Evolutionary conservation across 208 protist genomes (phyloP).

Genomic region (Trypanosoma avium): DNA sequence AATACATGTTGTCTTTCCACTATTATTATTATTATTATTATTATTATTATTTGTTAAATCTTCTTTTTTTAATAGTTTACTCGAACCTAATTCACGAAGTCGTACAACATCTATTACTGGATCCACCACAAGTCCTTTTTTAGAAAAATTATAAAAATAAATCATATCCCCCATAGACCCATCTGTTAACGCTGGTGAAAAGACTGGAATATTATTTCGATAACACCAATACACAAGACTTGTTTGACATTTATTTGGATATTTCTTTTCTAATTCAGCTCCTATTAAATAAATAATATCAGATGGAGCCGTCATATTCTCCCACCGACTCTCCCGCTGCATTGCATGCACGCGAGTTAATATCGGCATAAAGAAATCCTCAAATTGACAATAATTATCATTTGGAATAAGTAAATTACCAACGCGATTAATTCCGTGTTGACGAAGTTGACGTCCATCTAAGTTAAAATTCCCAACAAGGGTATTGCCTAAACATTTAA

Average conservation of each 20-base stretch:
- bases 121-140: constrained; percentile 97
- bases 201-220: constrained; percentile 99
- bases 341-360: constrained; percentile 91
- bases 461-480: constrained; percentile 95
- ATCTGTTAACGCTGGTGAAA: constrained; percentile 99
- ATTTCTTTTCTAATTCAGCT: constrained; percentile 63
- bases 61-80: neutral
- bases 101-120: constrained; percentile 85
- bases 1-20: constrained; percentile 52
- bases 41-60: neutral
- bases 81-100: constrained; percentile 37
- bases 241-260: constrained; percentile 88
- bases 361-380: constrained; percentile 99
- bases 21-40: neutral
- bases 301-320: constrained; percentile 91
- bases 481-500: constrained; percentile 98
- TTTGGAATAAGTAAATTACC: constrained; percentile 99
- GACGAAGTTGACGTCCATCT: constrained; percentile 87
- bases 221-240: constrained; percentile 96
- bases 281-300: constrained; percentile 97
- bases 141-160: constrained; percentile 98
- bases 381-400: constrained; percentile 99
- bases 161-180: constrained; percentile 99
- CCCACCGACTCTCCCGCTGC: constrained; percentile 80
- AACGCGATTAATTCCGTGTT: constrained; percentile 97